Conservation (phyloP, 1,284 basidiomycete genomes). For the Cutaneotrichosporon cyanovorans region DNA sequence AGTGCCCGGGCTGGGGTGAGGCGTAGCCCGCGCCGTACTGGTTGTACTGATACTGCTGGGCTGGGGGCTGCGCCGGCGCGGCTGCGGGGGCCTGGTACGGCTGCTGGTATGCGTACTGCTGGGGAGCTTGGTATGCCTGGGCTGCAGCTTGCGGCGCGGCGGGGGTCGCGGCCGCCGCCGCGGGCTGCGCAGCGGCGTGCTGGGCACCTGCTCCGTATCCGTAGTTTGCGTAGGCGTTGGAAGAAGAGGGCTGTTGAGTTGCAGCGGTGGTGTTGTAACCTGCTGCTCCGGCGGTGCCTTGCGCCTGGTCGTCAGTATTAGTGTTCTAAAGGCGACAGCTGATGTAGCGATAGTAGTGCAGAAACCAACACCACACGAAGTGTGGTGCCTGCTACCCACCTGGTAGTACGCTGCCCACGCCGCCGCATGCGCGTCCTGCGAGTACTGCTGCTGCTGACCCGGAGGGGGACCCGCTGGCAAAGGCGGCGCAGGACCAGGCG, state of each 20-base stretch:
- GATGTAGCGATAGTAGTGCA: no score
- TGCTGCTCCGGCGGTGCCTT: slow-evolving; percentile 2
- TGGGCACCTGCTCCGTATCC: slow-evolving; percentile 41
- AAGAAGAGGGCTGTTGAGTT: slow-evolving; percentile 9
- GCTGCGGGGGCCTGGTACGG: neutral
- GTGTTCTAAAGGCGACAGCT: neutral
- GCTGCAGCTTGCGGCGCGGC: neutral
- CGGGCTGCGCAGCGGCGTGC: slow-evolving; percentile 14
- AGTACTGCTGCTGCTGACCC: slow-evolving; percentile 33
- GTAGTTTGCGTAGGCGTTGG: slow-evolving; percentile 42
- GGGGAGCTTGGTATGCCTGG: slow-evolving; percentile 8
- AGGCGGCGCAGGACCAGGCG: slow-evolving; percentile 49
- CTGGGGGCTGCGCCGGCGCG: slow-evolving; percentile 1
- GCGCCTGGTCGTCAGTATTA: neutral
- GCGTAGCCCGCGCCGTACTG: slow-evolving; percentile 14
- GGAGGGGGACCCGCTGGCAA: slow-evolving; percentile 41
- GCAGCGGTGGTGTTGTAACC: slow-evolving; percentile 12
- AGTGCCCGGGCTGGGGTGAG: slow-evolving; percentile 6
- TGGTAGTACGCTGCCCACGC: slow-evolving; percentile 45
- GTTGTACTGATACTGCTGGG: slow-evolving; percentile 12
- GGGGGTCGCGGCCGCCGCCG: slow-evolving; percentile 5
- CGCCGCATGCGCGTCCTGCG: slow-evolving; percentile 32
- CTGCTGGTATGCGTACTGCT: slow-evolving; percentile 4
- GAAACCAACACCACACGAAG: no score
- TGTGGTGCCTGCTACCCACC: no score